A percentile compares a stretch with the other conserved stretches of the same genome.
These are phyloP conservation scores for Sarocladium kiliense DNA, from an alignment of 2,329 filamentous ascomycete genomes.

Conservation along the genomic window DNA sequence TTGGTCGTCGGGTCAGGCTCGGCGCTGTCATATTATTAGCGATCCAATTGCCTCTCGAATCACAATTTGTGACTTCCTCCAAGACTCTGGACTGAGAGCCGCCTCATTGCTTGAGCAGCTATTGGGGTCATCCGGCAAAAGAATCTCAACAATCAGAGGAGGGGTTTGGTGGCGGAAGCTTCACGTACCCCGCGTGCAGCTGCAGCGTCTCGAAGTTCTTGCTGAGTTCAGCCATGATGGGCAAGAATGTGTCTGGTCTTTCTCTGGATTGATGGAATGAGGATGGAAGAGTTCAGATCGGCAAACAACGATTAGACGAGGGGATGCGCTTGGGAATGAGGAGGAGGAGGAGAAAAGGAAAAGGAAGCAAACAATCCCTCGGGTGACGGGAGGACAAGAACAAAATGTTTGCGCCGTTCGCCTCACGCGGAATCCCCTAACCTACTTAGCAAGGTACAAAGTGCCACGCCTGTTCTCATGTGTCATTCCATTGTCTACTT, in stretches of 20 bases:
- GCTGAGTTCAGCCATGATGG: constrained; percentile 38
- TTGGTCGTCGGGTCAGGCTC: constrained; percentile 77
- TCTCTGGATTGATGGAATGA: too few relatives aligned
- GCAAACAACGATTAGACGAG: not conserved
- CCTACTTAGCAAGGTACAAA: not conserved
- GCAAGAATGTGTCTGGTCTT: too few relatives aligned
- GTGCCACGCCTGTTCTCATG: not conserved
- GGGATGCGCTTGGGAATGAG: not conserved
- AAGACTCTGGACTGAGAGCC: too few relatives aligned
- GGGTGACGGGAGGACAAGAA: not conserved
- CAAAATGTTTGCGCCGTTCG: not conserved
- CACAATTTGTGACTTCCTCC: not conserved
- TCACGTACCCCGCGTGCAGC: constrained; percentile 69
- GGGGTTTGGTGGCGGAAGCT: not conserved
- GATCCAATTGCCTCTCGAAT: constrained; percentile 7
- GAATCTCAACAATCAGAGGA: not conserved
- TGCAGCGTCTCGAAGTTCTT: constrained; percentile 79
- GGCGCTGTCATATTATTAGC: constrained; percentile 49
- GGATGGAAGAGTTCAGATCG: not conserved
- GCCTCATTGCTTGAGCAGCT: not conserved
- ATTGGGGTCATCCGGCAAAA: not conserved
- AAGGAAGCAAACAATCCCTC: not conserved
- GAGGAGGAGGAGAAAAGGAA: constrained; percentile 3
- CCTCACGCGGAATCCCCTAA: too few relatives aligned
- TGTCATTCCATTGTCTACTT: constrained; percentile 5